A percentile compares a stretch with the other conserved stretches of the same genome.
These are phyloP conservation scores for Debaryomycetaceae sp. DNA, from an alignment of 1,139 yeast genomes.

Conservation along the genomic window DNA sequence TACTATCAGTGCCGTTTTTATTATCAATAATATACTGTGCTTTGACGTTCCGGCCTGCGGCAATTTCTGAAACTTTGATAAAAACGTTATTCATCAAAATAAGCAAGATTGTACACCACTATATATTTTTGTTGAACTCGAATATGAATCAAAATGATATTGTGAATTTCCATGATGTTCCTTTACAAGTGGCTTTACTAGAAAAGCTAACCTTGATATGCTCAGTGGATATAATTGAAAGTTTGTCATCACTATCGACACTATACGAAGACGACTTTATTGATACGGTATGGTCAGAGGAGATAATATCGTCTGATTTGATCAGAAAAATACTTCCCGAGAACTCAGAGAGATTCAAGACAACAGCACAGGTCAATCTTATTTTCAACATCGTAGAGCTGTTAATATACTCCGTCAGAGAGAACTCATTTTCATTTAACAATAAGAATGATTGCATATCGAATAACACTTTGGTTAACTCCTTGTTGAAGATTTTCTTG, in stretches of 20 bases:
- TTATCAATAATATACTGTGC: conserved; percentile 51
- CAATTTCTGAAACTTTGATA: conserved; percentile 37
- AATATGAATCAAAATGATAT: conserved; percentile 32
- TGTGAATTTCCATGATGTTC: conserved; percentile 29
- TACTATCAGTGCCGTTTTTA: conserved; percentile 51
- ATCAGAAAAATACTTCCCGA: conserved; percentile 32
- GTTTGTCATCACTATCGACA: conserved; percentile 24
- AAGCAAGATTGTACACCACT: conserved; percentile 16
- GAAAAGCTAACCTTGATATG: conserved; percentile 49
- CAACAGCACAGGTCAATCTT: conserved; percentile 37
- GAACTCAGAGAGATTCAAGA: conserved; percentile 36
- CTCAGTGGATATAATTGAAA: conserved; percentile 55
- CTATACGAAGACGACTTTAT: conserved; percentile 18
- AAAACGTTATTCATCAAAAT: conserved; percentile 14
- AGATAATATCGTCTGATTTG: conserved; percentile 18
- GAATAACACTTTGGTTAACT: conserved; percentile 23
- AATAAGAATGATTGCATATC: conserved; percentile 13
- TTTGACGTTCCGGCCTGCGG: conserved; percentile 55
- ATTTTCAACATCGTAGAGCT: conserved; percentile 39
- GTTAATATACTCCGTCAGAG: conserved; percentile 35
- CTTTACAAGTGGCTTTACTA: conserved; percentile 41
- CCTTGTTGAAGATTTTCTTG: conserved; percentile 37
- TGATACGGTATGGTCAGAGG: conserved; percentile 21
- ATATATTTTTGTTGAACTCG: conserved; percentile 25
- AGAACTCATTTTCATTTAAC: conserved; percentile 25